Percentiles rank a stretch among this genome's conserved stretches.
phyloP scores from a whole-genome alignment of 768 basidiomycete genomes.

The Tulasnella sp. region DNA sequence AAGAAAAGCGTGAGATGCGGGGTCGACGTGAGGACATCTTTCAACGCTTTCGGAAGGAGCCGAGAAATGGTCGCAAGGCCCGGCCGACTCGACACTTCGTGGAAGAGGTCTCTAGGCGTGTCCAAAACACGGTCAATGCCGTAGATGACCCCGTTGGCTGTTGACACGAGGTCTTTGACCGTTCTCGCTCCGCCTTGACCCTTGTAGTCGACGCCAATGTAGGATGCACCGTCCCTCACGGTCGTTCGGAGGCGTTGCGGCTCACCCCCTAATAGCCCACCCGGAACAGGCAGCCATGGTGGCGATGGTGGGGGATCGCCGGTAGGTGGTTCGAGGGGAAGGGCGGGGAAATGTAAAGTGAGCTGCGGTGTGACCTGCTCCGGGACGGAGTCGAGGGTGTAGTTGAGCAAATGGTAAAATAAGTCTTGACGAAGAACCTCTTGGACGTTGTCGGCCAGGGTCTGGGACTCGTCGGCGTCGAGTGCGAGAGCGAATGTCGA shows the following conservation, averaged over 20 bases:
- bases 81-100: constrained; percentile 50
- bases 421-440: constrained; percentile 86
- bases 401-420: constrained; percentile 92
- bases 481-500: constrained; percentile 49
- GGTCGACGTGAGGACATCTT: constrained; percentile 61
- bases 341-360: constrained; percentile 75
- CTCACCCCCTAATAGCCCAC: constrained; percentile 76
- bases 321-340: constrained; percentile 61
- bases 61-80: constrained; percentile 74
- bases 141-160: constrained; percentile 75
- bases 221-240: constrained; percentile 44
- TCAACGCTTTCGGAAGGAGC: constrained; percentile 66
- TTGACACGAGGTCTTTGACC: constrained; percentile 59
- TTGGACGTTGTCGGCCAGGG: constrained; percentile 75
- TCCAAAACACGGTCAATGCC: constrained; percentile 76
- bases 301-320: constrained; percentile 70
- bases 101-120: constrained; percentile 64
- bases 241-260: constrained; percentile 79
- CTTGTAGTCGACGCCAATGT: constrained; percentile 76
- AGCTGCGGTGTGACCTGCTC: constrained; percentile 46
- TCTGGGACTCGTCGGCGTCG: constrained; percentile 44
- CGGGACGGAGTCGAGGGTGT: constrained; percentile 58
- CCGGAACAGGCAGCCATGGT: constrained; percentile 85
- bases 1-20: constrained; percentile 86
- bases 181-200: constrained; percentile 74